Conservation (phyloP, 2,329 filamentous ascomycete species). For the Calonectria pteridis region DNA sequence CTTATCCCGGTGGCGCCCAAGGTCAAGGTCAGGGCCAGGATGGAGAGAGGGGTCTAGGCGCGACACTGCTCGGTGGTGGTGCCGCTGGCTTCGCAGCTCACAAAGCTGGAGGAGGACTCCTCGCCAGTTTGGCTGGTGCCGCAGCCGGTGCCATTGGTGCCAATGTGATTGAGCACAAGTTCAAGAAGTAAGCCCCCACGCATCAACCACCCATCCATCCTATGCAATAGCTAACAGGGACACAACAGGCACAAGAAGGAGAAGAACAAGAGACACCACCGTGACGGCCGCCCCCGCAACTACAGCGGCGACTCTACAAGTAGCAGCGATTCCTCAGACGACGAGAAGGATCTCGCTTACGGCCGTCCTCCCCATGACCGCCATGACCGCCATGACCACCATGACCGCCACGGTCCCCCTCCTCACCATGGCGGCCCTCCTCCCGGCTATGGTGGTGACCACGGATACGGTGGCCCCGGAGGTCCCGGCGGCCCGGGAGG, state of each 20-base stretch:
- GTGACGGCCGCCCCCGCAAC: constrained; percentile 35
- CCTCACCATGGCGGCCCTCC: not conserved
- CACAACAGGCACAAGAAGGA: constrained; percentile 35
- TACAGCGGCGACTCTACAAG: constrained; percentile 39
- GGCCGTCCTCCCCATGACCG: constrained; percentile 4
- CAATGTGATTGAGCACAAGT: constrained; percentile 58
- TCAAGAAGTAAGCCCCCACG: constrained; percentile 40
- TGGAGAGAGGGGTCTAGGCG: constrained; percentile 64
- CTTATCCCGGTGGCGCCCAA: constrained; percentile 22
- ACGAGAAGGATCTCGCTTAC: constrained; percentile 30
- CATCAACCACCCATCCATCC: not conserved
- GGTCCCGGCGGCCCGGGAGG: constrained; percentile 1
- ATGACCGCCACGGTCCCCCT: not conserved
- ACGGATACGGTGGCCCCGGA: constrained; percentile 7
- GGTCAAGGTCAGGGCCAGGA: constrained; percentile 31
- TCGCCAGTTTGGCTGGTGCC: constrained; percentile 62
- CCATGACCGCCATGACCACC: too few species aligned
- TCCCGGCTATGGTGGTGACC: not conserved
- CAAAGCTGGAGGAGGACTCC: constrained; percentile 61
- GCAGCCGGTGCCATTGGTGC: constrained; percentile 64
- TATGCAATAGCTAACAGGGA: not conserved
- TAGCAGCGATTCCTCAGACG: constrained; percentile 43
- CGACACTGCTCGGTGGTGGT: constrained; percentile 61
- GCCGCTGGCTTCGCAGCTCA: constrained; percentile 64
- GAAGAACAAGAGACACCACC: constrained; percentile 43